Evolutionary conservation across 1,139 yeast genomes (phyloP).

Genomic region (Suhomyces anneliseae): DNA sequence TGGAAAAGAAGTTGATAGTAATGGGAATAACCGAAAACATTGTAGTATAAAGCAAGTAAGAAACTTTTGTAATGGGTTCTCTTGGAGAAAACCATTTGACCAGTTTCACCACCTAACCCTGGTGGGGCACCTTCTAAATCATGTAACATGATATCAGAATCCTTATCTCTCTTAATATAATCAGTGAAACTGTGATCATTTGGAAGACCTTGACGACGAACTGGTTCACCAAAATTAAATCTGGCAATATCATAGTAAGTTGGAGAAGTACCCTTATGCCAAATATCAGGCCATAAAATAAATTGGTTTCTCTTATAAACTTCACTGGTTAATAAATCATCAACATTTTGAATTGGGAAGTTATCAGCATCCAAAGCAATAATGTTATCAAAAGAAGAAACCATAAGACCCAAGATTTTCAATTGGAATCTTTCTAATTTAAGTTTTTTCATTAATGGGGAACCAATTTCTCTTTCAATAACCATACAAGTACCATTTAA

Average conservation of each 20-base stretch:
- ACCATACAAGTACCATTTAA: slow-evolving; percentile 26
- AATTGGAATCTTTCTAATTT: slow-evolving; percentile 20
- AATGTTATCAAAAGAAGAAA: slow-evolving; percentile 23
- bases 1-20: slow-evolving; percentile 36
- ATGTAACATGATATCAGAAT: slow-evolving; percentile 26
- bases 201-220: slow-evolving; percentile 17
- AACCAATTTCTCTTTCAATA: slow-evolving; percentile 40
- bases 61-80: slow-evolving; percentile 29
- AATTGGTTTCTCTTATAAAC: slow-evolving; percentile 17
- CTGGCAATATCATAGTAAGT: slow-evolving; percentile 20
- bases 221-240: slow-evolving; percentile 19
- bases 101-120: slow-evolving; percentile 33
- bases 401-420: slow-evolving; percentile 21
- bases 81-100: slow-evolving; percentile 37
- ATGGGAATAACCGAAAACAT: slow-evolving; percentile 27
- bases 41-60: slow-evolving; percentile 33
- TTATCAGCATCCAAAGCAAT: slow-evolving; percentile 26
- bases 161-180: slow-evolving; percentile 17
- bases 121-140: slow-evolving; percentile 35
- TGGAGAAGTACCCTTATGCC: slow-evolving; percentile 23
- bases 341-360: slow-evolving; percentile 23
- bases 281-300: slow-evolving; percentile 26
- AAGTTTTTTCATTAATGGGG: slow-evolving; percentile 14
- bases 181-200: slow-evolving; percentile 17
- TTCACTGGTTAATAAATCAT: slow-evolving; percentile 14